Percentiles rank a stretch among this genome's conserved stretches.
Evolutionary conservation across 192 early-diverging fungal species (phyloP).

Genomic region (Chytriomyces hyalinus): DNA sequence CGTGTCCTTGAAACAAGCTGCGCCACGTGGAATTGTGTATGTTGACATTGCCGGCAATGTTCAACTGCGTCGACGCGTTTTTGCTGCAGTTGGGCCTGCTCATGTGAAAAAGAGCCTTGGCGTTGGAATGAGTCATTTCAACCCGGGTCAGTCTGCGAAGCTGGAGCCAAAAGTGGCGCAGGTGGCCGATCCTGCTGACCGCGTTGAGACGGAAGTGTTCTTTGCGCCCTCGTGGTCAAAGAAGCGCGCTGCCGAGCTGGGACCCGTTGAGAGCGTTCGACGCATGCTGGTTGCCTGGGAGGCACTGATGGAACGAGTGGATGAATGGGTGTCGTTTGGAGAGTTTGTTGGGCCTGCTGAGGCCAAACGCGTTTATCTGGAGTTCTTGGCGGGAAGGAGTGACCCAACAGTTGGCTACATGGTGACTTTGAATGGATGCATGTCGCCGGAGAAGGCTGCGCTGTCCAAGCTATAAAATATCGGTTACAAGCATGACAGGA

Average conservation of each 20-base stretch:
- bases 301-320: slow-evolving; percentile 19
- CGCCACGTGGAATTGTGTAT: slow-evolving; percentile 24
- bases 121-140: slow-evolving; percentile 27
- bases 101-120: slow-evolving; percentile 35
- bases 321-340: slow-evolving; percentile 29
- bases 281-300: slow-evolving; percentile 30
- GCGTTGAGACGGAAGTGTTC: slow-evolving; percentile 38
- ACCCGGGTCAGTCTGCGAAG: slow-evolving; percentile 13
- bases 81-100: slow-evolving; percentile 2
- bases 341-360: slow-evolving; percentile 3
- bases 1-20: not conserved
- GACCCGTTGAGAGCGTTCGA: not conserved
- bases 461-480: no score
- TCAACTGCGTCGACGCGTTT: slow-evolving; percentile 11
- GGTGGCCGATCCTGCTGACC: not conserved
- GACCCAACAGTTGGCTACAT: slow-evolving; percentile 35
- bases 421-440: not conserved
- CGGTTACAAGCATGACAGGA: no score
- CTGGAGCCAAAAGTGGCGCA: not conserved
- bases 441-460: no score
- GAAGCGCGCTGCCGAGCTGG: slow-evolving; percentile 24
- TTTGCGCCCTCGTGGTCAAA: slow-evolving; percentile 49
- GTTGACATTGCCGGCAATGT: slow-evolving; percentile 46
- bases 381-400: slow-evolving; percentile 27
- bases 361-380: slow-evolving; percentile 24